Base-by-base conservation (phyloP, 148 eudicot species). In the Spergularia bocconei region DNA sequence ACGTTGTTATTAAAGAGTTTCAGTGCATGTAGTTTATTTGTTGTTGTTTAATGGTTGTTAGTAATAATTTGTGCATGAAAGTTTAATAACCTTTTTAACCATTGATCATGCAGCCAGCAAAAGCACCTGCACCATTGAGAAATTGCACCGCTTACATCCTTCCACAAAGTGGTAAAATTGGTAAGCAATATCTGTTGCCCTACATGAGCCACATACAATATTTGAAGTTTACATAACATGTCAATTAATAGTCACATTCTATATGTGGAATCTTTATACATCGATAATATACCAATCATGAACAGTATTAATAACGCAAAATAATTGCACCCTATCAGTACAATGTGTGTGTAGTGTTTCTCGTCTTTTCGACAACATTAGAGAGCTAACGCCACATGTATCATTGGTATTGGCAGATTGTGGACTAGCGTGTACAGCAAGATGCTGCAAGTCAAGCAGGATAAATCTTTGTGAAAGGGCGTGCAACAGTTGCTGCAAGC, bases 381-480 rank as follows among this genome's bases (percentile, higher is more conserved):
- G 36, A 29, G 1, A 29, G 36, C 48, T 44, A 6, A 44, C 48
- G 8, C 10, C 10, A 44, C 63, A 11, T 59, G 9, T 1, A n/a
- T 66, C 4, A 6, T 19, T 11, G 14, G 19, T 16, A 15, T 12
- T 38, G 13, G 39, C 80, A 83, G 85, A 83, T 33, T 83, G 85
- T 63, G 80, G 69, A n/a, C 63, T 39, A 68, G 78, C 75, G 39
- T 83, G 85, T 33, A 1, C 13, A 52, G 75, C 65, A 54, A 76
- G 85, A 69, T 83, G 82, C 56, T 58, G 74, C 57, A 38, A 48
- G 33, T 38, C 84, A 38, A 76, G 71, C 10, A 73, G 86, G 71
- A 83, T 82, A 47, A 83, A 83, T n/a, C 66, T 79, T 36, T 86
- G 88, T 81, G 17, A 72, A 68, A 86, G 84, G 76, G 84, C 88